phyloP scores from a whole-genome alignment of 2,329 filamentous ascomycete species.

The Didymella sp. region DNA sequence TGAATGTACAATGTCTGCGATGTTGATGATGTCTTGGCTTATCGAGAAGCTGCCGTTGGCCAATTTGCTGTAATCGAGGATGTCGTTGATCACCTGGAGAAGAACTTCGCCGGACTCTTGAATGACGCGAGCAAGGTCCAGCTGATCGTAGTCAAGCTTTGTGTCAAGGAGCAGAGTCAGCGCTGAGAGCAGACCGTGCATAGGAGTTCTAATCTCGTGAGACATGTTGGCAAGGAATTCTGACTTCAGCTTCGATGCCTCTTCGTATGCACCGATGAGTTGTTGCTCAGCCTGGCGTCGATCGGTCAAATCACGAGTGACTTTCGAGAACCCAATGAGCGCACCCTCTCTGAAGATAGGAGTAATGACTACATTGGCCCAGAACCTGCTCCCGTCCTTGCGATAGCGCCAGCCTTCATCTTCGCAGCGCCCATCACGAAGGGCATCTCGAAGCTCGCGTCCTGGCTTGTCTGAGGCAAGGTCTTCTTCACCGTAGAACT shows the following conservation, averaged over 20 bases:
- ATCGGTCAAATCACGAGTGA: constrained; percentile 65
- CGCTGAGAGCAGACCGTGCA: constrained; percentile 68
- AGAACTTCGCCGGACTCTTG: constrained; percentile 66
- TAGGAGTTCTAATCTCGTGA: constrained; percentile 69
- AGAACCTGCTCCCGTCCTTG: constrained; percentile 65
- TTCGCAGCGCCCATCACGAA: constrained; percentile 63
- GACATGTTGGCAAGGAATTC: constrained; percentile 70
- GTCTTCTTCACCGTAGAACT: constrained; percentile 63
- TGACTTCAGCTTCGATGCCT: constrained; percentile 68
- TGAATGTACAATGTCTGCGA: constrained; percentile 56
- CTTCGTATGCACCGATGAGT: constrained; percentile 65
- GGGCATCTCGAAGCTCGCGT: constrained; percentile 59
- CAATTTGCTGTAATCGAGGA: constrained; percentile 71
- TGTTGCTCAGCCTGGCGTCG: constrained; percentile 62
- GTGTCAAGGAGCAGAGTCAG: constrained; percentile 64
- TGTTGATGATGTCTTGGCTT: constrained; percentile 59
- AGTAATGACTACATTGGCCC: constrained; percentile 67
- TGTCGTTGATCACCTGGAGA: constrained; percentile 69
- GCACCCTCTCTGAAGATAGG: constrained; percentile 60
- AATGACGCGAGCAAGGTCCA: constrained; percentile 64
- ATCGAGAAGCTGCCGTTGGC: constrained; percentile 66
- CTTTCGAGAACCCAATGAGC: constrained; percentile 65
- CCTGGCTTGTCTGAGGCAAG: constrained; percentile 58
- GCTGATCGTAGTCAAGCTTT: constrained; percentile 60
- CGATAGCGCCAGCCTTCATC: constrained; percentile 67